Conservation (phyloP, 2,329 filamentous ascomycete species). For the Penicillium oxalicum region DNA sequence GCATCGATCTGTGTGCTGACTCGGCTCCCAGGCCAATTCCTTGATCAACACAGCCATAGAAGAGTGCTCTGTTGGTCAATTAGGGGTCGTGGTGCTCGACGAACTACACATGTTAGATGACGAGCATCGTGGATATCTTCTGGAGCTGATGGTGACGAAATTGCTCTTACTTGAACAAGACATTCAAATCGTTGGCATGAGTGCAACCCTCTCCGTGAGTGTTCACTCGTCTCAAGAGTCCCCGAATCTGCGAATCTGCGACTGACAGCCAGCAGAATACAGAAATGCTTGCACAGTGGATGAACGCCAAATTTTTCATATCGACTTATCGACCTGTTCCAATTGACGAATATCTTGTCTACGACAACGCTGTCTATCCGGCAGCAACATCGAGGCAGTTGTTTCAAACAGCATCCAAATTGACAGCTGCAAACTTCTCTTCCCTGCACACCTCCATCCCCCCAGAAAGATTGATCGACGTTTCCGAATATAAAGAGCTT, state of each 20-base stretch:
- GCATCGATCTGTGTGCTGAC: conserved; percentile 1
- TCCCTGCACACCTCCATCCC: conserved; percentile 31
- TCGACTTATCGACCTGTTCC: conserved; percentile 70
- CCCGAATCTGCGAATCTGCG: no score
- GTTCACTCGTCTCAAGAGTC: not conserved
- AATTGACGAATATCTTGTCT: conserved; percentile 68
- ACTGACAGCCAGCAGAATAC: conserved; percentile 52
- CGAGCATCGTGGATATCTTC: conserved; percentile 65
- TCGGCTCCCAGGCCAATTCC: conserved; percentile 58
- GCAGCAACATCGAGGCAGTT: conserved; percentile 54
- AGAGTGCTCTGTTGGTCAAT: conserved; percentile 58
- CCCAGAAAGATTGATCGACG: conserved; percentile 44
- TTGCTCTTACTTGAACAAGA: conserved; percentile 61
- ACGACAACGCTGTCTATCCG: conserved; percentile 62
- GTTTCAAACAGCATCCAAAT: conserved; percentile 52
- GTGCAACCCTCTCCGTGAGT: conserved; percentile 63
- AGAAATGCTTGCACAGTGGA: conserved; percentile 62
- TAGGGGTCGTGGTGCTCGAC: conserved; percentile 65
- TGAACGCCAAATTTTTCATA: conserved; percentile 64
- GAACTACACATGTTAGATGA: conserved; percentile 81
- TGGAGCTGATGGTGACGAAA: conserved; percentile 70
- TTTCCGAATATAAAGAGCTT: conserved; percentile 57
- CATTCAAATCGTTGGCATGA: conserved; percentile 72
- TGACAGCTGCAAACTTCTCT: conserved; percentile 30
- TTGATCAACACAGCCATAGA: conserved; percentile 68